Conservation (phyloP, 805 yeast genomes). For the Kluyveromyces lactis region DNA sequence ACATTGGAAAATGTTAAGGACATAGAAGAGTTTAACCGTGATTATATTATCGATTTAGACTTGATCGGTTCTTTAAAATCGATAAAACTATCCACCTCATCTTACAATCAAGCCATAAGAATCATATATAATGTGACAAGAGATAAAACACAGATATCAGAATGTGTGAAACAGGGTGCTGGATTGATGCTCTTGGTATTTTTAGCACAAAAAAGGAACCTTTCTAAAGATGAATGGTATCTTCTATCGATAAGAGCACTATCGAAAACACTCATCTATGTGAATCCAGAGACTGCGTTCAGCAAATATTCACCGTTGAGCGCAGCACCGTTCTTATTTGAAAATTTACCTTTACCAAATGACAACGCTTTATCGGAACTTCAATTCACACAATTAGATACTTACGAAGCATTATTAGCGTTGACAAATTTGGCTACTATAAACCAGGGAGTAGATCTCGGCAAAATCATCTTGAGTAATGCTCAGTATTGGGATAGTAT, state of each 20-base stretch:
- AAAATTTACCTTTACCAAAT: constrained; percentile 25
- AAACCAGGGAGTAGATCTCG: constrained; percentile 31
- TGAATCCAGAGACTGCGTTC: constrained; percentile 39
- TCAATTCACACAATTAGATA: constrained; percentile 24
- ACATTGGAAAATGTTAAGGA: constrained; percentile 15
- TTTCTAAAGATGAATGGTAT: constrained; percentile 16
- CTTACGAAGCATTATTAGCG: constrained; percentile 52
- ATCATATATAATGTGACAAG: constrained; percentile 27
- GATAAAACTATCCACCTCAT: constrained; percentile 12
- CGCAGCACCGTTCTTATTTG: constrained; percentile 39
- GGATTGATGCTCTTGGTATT: constrained; percentile 33
- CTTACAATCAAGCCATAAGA: constrained; percentile 27
- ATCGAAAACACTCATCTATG: constrained; percentile 35
- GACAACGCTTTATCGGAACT: constrained; percentile 12
- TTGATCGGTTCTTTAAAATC: constrained; percentile 16
- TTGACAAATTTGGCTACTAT: constrained; percentile 58
- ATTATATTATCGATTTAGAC: constrained; percentile 15
- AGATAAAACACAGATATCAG: constrained; percentile 14
- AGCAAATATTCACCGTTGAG: constrained; percentile 35
- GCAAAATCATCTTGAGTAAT: constrained; percentile 23
- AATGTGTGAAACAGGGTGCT: constrained; percentile 41
- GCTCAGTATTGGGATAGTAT: constrained; percentile 39
- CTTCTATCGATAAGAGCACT: constrained; percentile 35
- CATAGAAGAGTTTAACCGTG: constrained; percentile 13
- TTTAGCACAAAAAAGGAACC: constrained; percentile 17